phyloP scores from a whole-genome alignment of 306 rosid species.

The Gillenia trifoliata region DNA sequence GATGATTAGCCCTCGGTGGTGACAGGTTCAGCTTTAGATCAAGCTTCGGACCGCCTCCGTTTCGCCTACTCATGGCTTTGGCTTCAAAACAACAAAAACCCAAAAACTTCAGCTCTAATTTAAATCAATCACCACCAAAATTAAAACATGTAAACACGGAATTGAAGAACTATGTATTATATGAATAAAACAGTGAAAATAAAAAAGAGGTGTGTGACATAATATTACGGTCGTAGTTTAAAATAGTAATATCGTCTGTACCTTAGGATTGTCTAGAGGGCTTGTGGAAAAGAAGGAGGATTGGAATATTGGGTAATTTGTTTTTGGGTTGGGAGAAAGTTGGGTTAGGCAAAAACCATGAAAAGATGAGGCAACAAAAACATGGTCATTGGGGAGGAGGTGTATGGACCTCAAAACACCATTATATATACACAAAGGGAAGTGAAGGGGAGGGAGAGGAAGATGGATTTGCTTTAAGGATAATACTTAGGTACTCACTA shows the following conservation, averaged over 20 bases:
- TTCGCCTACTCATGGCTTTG: constrained; percentile 56
- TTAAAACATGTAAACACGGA: not conserved
- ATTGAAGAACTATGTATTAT: not conserved
- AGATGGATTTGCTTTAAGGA: constrained; percentile 43
- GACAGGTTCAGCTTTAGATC: constrained; percentile 83
- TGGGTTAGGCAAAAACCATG: constrained; percentile 6
- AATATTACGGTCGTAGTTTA: not conserved
- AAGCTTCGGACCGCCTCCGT: constrained; percentile 65
- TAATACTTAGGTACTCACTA: too few relatives aligned
- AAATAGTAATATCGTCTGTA: not conserved
- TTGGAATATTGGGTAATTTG: not conserved
- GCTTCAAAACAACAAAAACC: not conserved
- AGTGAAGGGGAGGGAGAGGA: constrained; percentile 37
- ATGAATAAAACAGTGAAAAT: not conserved
- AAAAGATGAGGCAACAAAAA: constrained; percentile 21
- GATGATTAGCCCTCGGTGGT: constrained; percentile 58
- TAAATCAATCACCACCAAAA: not conserved
- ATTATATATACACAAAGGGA: constrained; percentile 43
- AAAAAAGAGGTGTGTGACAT: not conserved
- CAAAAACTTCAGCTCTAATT: not conserved
- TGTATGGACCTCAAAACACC: constrained; percentile 34
- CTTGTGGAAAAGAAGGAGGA: not conserved
- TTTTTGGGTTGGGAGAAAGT: constrained; percentile 4
- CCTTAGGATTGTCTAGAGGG: not conserved
- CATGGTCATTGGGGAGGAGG: constrained; percentile 24